Evolutionary conservation across 2,329 filamentous ascomycete genomes (phyloP), one percentile per base, ranked within the genome.

Genomic region (Calcarisporium arbuscula): DNA sequence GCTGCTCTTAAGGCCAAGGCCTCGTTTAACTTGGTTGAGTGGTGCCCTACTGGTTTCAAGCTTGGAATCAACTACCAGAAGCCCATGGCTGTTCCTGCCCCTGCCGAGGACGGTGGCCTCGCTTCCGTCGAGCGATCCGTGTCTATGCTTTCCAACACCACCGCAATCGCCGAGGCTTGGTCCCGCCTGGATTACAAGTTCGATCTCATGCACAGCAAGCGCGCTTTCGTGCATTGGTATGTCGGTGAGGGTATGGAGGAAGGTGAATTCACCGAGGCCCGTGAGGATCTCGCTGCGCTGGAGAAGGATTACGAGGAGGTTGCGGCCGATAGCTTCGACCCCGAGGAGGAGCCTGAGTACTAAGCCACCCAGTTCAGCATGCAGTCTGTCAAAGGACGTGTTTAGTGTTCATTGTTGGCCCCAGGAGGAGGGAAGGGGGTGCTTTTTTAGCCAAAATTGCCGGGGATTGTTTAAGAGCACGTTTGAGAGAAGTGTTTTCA

Each of bases 241-340:
- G 85, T 92, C 35, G 85, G 85, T 47, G 85, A 92, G 67, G 85
- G 85, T 66, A 92, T 92, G 85, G 85, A 92, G 68, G 85, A 92
- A 61, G 85, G 85, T 52, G 85, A 92, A 63, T 92, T 92, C 68
- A 84, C 80, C 44, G 85, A 92, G 64, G 85, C 85, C 42, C 81
- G 85, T 49, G 85, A 92, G 68, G 85, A 92, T 59, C 70, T 92
- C 41, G 85, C 85, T 43, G 85, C 85, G 30, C 70, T 92, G 21
- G 85, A 90, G 72, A 85, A 82, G 69, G 85, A 90, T 53, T 90
- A 90, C 58, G 84, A 88, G 63, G 85, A 89, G 71, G 84, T 89
- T 49, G 84, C 83, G 41, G 75, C 70, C 57, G 84, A 89, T 62
- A 85, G 81, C 46, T 65, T 68, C 45, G 68, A 80, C 48, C 68